A percentile compares a stretch with the other conserved stretches of the same genome.
phyloP scores from a whole-genome alignment of 805 yeast genomes.

The Wickerhamomyces ciferrii region DNA sequence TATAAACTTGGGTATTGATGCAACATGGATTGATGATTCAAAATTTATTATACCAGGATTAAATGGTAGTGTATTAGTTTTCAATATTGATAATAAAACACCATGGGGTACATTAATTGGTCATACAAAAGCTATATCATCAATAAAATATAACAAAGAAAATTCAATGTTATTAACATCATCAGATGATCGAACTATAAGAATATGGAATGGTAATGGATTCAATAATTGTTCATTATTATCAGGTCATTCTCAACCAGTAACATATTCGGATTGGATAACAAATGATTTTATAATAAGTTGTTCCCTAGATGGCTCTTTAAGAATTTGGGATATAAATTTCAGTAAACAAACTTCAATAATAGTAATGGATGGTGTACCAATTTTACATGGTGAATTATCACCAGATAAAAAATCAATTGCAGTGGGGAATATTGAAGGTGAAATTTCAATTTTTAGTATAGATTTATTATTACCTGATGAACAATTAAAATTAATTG shows the following conservation, averaged over 20 bases:
- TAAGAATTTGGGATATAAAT: constrained; percentile 61
- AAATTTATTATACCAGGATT: constrained; percentile 70
- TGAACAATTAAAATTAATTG: constrained; percentile 10
- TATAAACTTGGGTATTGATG: constrained; percentile 41
- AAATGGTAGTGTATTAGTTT: constrained; percentile 49
- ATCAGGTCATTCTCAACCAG: constrained; percentile 53
- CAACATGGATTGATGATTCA: constrained; percentile 67
- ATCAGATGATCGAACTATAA: constrained; percentile 69
- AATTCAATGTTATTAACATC: constrained; percentile 62
- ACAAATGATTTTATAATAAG: constrained; percentile 36
- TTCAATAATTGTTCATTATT: constrained; percentile 44
- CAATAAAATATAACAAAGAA: constrained; percentile 45
- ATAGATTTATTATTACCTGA: constrained; percentile 19
- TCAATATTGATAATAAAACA: constrained; percentile 39
- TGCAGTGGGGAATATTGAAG: constrained; percentile 65
- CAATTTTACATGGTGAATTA: constrained; percentile 49
- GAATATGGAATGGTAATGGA: constrained; percentile 71
- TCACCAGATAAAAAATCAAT: constrained; percentile 44
- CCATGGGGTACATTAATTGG: constrained; percentile 56
- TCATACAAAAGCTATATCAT: constrained; percentile 54
- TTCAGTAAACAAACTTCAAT: constrained; percentile 33
- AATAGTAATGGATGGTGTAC: constrained; percentile 39
- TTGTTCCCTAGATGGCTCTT: constrained; percentile 66
- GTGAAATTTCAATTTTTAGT: constrained; percentile 51
- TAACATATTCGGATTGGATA: constrained; percentile 55